Base-by-base conservation (phyloP, 441 rosid species). In the Pelargonium cotyledonis region DNA sequence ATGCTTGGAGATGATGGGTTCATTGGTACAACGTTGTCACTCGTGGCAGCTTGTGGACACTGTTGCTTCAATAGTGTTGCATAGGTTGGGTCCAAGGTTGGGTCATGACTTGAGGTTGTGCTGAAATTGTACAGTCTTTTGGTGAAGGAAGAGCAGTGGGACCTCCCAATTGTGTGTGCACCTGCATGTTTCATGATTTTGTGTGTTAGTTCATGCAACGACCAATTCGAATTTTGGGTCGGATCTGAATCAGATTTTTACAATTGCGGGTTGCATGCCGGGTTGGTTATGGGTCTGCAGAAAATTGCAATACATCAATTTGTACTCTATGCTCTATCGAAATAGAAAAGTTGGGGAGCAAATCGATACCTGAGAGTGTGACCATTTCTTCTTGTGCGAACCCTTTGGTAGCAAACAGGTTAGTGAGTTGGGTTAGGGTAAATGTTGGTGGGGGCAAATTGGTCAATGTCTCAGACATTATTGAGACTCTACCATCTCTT, bases 381-480 rank as follows among this genome's bases (percentile, higher is more conserved):
- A 85, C 86, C 89, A 83, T 85, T 76, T 85, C 85, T 55, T 77
- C 83, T 66, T 78, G 83, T 5, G 85, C 76, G 0, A 83, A 69
- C 11, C 89, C 86, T 73, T 83, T 83, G 6, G 35, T 69, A 4
- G 81, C 75, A 38, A 85, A 85, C 61, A 19, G 7, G 14, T 69
- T 76, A 8, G 80, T 85, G 64, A 83, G 82, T 47, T 81, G 82
- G 44, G 67, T 26, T 44, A 83, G 82, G 12, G 66, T 80, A 38
- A 77, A 74, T 0, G 77, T 46, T 4, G 86, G 85, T 9, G 80
- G 44, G 38, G 85, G 80, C 16, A 82, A 29, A 75, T 83, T 76
- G 14, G 76, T 65, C 0, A 55, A 31, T 10, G 80, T 57, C 38
- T 83, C 85, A 0, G 81, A 76, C 26, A 79, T 75, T 1, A 69